A percentile compares a stretch with the other conserved stretches of the same genome.
Conservation (phyloP, 768 basidiomycete genomes). For the Lepiota venenata region DNA sequence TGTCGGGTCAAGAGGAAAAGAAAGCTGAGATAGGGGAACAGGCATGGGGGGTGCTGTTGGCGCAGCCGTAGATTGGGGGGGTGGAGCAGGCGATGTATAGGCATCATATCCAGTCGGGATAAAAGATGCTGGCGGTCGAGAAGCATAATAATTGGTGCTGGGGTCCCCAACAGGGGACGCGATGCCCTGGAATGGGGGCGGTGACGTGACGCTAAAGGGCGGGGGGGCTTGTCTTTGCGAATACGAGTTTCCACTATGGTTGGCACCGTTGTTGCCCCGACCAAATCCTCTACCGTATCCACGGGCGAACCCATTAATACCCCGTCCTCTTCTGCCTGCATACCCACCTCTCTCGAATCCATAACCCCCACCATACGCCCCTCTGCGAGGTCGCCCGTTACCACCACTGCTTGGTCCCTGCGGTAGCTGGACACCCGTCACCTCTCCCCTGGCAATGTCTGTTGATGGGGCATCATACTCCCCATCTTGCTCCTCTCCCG, state of each 20-base stretch:
- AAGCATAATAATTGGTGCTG: conserved; percentile 12
- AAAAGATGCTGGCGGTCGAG: conserved; percentile 13
- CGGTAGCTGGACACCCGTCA: not conserved
- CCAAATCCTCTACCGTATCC: conserved; percentile 33
- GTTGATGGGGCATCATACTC: not conserved
- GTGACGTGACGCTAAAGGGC: conserved; percentile 26
- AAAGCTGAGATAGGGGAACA: conserved; percentile 40
- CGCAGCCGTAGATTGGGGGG: conserved; percentile 18
- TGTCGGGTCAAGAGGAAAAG: conserved; percentile 63
- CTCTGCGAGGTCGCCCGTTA: conserved; percentile 7
- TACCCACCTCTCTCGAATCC: conserved; percentile 29
- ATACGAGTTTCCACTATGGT: conserved; percentile 17
- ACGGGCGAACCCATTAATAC: conserved; percentile 30
- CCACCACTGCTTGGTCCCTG: not conserved
- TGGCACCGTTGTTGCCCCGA: conserved; percentile 20
- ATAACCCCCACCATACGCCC: conserved; percentile 22
- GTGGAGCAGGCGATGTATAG: conserved; percentile 19
- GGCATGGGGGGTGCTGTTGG: conserved; percentile 35
- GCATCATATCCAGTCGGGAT: conserved; percentile 12
- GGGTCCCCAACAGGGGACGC: conserved; percentile 6
- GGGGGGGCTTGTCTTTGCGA: conserved; percentile 24
- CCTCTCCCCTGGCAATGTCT: not conserved
- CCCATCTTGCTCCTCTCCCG: not conserved
- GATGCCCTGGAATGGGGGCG: conserved; percentile 22
- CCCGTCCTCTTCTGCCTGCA: conserved; percentile 22